Percentiles rank a stretch among this genome's conserved stretches.
Evolutionary conservation across 179 eudicot genomes (phyloP).

Genomic region (Spinacia oleracea): DNA sequence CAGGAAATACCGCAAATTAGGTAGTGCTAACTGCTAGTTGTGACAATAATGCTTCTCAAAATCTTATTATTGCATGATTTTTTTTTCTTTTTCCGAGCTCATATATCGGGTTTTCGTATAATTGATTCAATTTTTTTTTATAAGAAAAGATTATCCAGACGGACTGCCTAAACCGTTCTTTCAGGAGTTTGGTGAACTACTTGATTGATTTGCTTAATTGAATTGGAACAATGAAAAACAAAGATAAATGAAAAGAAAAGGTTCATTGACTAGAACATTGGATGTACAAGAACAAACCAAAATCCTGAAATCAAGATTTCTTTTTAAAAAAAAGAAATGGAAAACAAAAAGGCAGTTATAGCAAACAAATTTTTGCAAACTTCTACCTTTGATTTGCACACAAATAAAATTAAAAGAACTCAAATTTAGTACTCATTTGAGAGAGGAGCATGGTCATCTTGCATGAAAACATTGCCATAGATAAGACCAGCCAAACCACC

Average conservation of each 20-base stretch:
- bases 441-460: conserved; percentile 57
- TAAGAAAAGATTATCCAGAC: too few species aligned
- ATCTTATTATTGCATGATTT: too few species aligned
- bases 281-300: conserved; percentile 17
- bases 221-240: neutral
- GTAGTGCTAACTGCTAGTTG: too few species aligned
- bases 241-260: neutral
- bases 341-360: conserved; percentile 11
- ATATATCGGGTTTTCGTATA: neutral
- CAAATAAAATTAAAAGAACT: neutral
- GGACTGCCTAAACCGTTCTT: too few species aligned
- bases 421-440: conserved; percentile 36
- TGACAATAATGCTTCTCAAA: neutral
- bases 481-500: conserved; percentile 68
- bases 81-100: too few species aligned
- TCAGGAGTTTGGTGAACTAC: too few species aligned
- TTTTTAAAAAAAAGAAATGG: neutral
- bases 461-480: conserved; percentile 48
- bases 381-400: conserved; percentile 24
- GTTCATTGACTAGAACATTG: conserved; percentile 2
- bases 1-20: too few species aligned
- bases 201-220: neutral
- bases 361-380: conserved; percentile 28
- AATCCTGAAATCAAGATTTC: conserved; percentile 7
- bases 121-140: too few species aligned